phyloP scores from a whole-genome alignment of 78 protist species.

The Guillardia theta region DNA sequence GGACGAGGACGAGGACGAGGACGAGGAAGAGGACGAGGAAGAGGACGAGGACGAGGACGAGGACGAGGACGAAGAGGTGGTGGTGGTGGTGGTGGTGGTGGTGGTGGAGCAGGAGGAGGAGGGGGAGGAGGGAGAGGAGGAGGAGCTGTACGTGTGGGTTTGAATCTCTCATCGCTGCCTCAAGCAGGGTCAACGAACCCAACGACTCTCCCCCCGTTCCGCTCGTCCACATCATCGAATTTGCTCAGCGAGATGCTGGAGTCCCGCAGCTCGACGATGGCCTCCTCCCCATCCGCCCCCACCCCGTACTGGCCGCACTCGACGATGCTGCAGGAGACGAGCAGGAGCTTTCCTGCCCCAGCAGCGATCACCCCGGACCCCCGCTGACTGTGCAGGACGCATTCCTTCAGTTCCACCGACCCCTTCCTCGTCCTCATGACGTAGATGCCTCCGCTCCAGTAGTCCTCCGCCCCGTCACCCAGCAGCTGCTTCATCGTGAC shows the following conservation, averaged over 20 bases:
- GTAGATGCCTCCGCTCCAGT: neutral
- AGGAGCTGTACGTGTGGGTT: no score
- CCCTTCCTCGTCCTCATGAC: neutral
- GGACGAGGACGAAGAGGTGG: no score
- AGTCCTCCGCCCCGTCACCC: neutral
- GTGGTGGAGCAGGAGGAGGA: no score
- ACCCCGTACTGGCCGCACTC: neutral
- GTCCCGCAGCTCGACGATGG: neutral
- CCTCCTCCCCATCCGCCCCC: neutral
- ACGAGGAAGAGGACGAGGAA: no score
- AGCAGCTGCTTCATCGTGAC: neutral
- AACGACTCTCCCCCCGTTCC: neutral
- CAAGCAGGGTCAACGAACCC: no score
- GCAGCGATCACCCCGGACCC: neutral
- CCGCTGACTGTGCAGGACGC: neutral
- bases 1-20: no score
- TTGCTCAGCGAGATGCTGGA: neutral
- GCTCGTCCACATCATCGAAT: neutral
- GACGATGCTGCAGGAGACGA: neutral
- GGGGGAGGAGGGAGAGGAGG: no score
- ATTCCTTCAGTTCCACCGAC: neutral
- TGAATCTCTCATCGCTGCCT: no score
- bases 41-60: no score
- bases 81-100: no score
- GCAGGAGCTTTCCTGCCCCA: neutral